These are phyloP conservation scores for Cadophora sp. DNA, from an alignment of 2,329 filamentous ascomycete species.

Conservation along the genomic window DNA sequence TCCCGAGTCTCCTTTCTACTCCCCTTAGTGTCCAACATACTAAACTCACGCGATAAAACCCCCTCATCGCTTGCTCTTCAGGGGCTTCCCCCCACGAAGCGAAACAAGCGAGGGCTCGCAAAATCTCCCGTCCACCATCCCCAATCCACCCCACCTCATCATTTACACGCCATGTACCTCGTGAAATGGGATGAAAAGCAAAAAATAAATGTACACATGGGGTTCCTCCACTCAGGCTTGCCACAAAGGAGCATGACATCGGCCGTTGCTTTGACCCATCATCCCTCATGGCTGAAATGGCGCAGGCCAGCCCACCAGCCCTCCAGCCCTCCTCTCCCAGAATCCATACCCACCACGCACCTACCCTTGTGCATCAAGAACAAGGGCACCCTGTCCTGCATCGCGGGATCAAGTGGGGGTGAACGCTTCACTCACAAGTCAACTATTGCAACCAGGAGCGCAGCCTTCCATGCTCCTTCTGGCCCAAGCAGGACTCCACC, in stretches of 20 bases:
- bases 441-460: slow-evolving; percentile 5
- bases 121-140: not conserved
- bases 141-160: not conserved
- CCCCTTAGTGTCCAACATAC: not conserved
- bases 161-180: not conserved
- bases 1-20: not conserved
- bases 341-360: not conserved
- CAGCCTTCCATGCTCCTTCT: not conserved
- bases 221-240: not conserved
- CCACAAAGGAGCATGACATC: slow-evolving; percentile 7
- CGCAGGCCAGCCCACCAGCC: slow-evolving; percentile 5
- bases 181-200: slow-evolving; percentile 13
- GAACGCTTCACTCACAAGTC: not conserved
- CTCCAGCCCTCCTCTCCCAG: no score
- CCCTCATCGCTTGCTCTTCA: slow-evolving; percentile 1
- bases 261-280: not conserved
- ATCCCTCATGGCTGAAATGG: slow-evolving; percentile 1
- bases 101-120: slow-evolving; percentile 1
- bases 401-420: slow-evolving; percentile 19
- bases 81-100: slow-evolving; percentile 1
- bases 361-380: not conserved
- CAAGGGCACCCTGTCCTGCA: slow-evolving; percentile 10
- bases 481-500: not conserved
- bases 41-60: not conserved
- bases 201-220: not conserved